Evolutionary conservation across 1,284 basidiomycete species (phyloP), one percentile per base, ranked within the genome.

Genomic region (Malassezia pachydermatis): DNA sequence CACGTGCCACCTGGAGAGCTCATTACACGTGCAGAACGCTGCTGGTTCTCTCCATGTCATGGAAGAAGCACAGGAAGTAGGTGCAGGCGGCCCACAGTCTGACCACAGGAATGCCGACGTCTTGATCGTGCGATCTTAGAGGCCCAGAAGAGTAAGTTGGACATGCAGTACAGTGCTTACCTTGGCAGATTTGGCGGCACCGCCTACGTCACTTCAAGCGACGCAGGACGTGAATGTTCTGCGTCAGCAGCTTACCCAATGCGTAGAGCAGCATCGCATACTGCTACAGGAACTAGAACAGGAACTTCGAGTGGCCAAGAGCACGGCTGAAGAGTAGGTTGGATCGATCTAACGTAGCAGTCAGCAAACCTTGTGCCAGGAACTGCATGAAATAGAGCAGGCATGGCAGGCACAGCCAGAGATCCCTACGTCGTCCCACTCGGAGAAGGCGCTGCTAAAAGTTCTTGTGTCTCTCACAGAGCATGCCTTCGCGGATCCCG

Each of bases 71-170:
- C n/a, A 23, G 30, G 20, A 5, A 19, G 20, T n/a, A 20, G 32
- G 17, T 23, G 45, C 37, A 34, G 20, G 38, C 37, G 14, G 16
- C 16, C 30, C 24, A 10, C 13, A 4, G 16, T 17, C 27, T 29
- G 25, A 34, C 33, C n/a, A 16, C 23, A 51, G 41, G 41, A 42
- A 36, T 36, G 41, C 4, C 17, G 22, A 13, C 35, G 43, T 8
- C 44, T 51, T 0, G 49, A 45, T 23, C 30, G 37, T 8, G 43
- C 49, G 10, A 51, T 51, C 23, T 16, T 51, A 20, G 39, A 33
- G 2, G 41, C 34, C 17, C 43, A 51, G 16, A 14, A 39, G 30
- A 24, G 49, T 51, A 37, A 11, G 49, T 46, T 11, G 20, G 14
- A 14, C 41, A n/a, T 19, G 6, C 2, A 22, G 35, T 4, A 51